A percentile compares a stretch with the other conserved stretches of the same genome.
Conservation (phyloP, 495 filamentous ascomycete species). For the Xylaria longipes region DNA sequence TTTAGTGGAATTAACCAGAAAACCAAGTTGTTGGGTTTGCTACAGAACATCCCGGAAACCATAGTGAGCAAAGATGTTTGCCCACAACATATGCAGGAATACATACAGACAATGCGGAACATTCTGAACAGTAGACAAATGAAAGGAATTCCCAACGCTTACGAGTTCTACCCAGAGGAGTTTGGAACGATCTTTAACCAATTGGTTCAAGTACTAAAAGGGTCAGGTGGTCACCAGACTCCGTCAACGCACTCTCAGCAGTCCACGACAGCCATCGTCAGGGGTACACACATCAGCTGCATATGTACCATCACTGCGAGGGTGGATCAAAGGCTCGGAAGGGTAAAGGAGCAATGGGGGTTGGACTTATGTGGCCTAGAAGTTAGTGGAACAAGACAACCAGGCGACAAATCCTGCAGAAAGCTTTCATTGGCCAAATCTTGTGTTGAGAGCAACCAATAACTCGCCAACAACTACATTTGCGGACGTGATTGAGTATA, state of each 20-base stretch:
- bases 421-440: not conserved
- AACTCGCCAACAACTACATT: not conserved
- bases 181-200: constrained; percentile 4
- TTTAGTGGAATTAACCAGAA: not conserved
- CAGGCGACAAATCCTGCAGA: not conserved
- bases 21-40: constrained; percentile 1
- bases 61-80: not conserved
- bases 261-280: constrained; percentile 24
- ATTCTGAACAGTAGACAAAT: constrained; percentile 9
- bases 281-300: constrained; percentile 18
- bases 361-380: constrained; percentile 7
- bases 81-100: constrained; percentile 7
- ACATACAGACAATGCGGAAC: constrained; percentile 25
- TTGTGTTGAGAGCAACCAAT: not conserved
- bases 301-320: constrained; percentile 17
- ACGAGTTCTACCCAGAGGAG: not conserved
- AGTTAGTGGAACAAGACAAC: constrained; percentile 3
- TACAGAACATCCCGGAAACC: not conserved
- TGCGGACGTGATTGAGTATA: constrained; percentile 20
- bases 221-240: constrained; percentile 19
- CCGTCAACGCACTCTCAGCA: constrained; percentile 19
- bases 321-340: constrained; percentile 16
- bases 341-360: constrained; percentile 19
- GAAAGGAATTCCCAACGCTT: not conserved
- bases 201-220: not conserved